Base-by-base conservation (phyloP, 495 filamentous ascomycete genomes). In the Trichocladium uniseriatum region DNA sequence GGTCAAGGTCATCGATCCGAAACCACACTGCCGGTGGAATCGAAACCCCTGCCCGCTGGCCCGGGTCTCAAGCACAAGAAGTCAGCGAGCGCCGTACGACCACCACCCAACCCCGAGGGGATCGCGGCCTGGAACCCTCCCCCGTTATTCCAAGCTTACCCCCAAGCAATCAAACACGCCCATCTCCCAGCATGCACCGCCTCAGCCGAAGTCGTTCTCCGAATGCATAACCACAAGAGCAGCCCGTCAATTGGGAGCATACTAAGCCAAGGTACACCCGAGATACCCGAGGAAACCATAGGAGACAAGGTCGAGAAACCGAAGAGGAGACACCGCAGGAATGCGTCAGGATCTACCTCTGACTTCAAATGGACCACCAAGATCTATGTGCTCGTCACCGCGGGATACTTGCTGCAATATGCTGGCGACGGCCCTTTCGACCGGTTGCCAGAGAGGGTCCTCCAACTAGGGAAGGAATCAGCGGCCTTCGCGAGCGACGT, bases 401-500 rank as follows among this genome's bases (percentile, higher is more conserved):
- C 87, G 5, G 92, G 92, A 2, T 88, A 84, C 58, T 70, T 97
- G 32, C 72, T 98, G 43, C 89, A 96, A 58, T 98, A 96, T 64
- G 61, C 87, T 9, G 89, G 82, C 9, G 79, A 86, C 15, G 94
- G 92, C 3, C 70, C 80, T 32, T 82, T 81, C 59, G 84, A 95
- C 60, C 75, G 92, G 39, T 58, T 88, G 0, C 92, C 92, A 0
- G 92, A 98, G 67, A 90, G 86, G 67, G 77, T 92, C 56, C 69
- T 97, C 56, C 82, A 85, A 31, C 70, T 98, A 21, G 85, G 84
- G 1, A 84, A 83, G 49, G 79, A 87, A 15, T 95, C 92, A 6
- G 89, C 89, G 11, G 92, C 92, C 16, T 98, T 94, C 70, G 92
- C 86, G 0, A 95, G 83, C 55, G 92, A 98, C 66, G 79, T 84